Evolutionary conservation across 2,329 filamentous ascomycete genomes (phyloP).

Genomic region (Exophiala calicioides): DNA sequence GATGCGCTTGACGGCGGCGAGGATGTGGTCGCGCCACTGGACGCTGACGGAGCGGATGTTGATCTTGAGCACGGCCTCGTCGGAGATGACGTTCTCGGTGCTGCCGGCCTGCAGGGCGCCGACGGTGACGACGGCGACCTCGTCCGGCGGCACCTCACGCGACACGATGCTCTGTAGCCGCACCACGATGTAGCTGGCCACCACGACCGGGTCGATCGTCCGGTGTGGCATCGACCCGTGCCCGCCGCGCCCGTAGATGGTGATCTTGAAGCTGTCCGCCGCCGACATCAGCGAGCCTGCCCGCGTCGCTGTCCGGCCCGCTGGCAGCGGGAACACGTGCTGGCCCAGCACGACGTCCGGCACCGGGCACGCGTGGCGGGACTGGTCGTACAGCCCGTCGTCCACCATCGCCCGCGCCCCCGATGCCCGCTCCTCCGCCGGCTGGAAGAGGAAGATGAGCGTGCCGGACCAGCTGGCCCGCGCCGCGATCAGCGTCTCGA

Average conservation of each 20-base stretch:
- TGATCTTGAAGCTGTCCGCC: conserved; percentile 52
- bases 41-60: conserved; percentile 54
- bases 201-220: conserved; percentile 60
- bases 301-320: conserved; percentile 43
- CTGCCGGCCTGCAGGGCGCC: conserved; percentile 60
- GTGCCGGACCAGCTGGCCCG: conserved; percentile 62
- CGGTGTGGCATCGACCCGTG: conserved; percentile 60
- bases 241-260: conserved; percentile 59
- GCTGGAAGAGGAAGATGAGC: conserved; percentile 66
- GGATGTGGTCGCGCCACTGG: conserved; percentile 49
- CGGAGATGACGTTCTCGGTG: conserved; percentile 62
- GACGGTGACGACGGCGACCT: conserved; percentile 60
- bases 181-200: conserved; percentile 58
- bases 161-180: conserved; percentile 62
- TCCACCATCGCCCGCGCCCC: conserved; percentile 66
- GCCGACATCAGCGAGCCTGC: conserved; percentile 46
- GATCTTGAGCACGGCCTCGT: conserved; percentile 56
- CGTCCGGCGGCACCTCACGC: conserved; percentile 55
- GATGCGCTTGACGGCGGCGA: conserved; percentile 54
- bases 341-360: conserved; percentile 60
- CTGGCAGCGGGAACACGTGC: conserved; percentile 54
- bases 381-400: conserved; percentile 55
- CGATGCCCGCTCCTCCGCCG: conserved; percentile 63
- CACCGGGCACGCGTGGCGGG: conserved; percentile 43
- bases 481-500: conserved; percentile 50